Evolutionary conservation across 441 rosid species (phyloP).

Genomic region (Euphorbia corollata): DNA sequence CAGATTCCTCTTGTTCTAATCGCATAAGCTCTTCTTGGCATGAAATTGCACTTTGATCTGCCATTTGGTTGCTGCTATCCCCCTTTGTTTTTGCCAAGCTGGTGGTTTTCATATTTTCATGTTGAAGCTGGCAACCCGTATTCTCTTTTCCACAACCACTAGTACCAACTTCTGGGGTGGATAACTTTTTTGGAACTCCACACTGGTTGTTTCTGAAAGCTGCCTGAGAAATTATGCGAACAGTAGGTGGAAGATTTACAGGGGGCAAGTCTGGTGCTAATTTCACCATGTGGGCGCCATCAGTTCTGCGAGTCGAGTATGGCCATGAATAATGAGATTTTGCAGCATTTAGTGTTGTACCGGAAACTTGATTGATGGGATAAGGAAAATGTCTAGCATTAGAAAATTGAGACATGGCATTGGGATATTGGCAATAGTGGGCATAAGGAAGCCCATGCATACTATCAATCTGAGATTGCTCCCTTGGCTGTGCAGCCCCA

Average conservation of each 20-base stretch:
- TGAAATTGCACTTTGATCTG: constrained; percentile 24
- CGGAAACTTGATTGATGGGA: constrained; percentile 25
- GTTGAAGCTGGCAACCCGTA: constrained; percentile 31
- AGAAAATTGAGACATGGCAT: constrained; percentile 19
- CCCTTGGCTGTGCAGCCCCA: constrained; percentile 21
- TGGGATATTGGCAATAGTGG: constrained; percentile 25
- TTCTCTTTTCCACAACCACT: constrained; percentile 35
- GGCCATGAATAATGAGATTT: constrained; percentile 43
- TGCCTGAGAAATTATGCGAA: constrained; percentile 72
- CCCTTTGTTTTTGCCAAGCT: constrained; percentile 20
- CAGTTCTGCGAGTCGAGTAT: constrained; percentile 35
- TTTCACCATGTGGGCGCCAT: constrained; percentile 58
- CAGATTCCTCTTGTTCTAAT: constrained; percentile 34
- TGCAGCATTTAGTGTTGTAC: constrained; percentile 24
- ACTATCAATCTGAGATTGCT: constrained; percentile 27
- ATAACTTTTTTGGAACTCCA: constrained; percentile 33
- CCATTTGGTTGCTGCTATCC: constrained; percentile 29
- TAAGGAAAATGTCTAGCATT: constrained; percentile 22
- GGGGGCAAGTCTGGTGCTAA: constrained; percentile 93
- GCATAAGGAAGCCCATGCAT: constrained; percentile 31
- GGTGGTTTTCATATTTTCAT: constrained; percentile 23
- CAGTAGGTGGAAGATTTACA: constrained; percentile 88
- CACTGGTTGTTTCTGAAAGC: constrained; percentile 42
- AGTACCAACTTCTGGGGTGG: constrained; percentile 22
- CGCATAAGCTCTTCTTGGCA: constrained; percentile 12